These are phyloP conservation scores for Rhizophora mangle DNA, from an alignment of 345 rosid species.

Conservation along the genomic window DNA sequence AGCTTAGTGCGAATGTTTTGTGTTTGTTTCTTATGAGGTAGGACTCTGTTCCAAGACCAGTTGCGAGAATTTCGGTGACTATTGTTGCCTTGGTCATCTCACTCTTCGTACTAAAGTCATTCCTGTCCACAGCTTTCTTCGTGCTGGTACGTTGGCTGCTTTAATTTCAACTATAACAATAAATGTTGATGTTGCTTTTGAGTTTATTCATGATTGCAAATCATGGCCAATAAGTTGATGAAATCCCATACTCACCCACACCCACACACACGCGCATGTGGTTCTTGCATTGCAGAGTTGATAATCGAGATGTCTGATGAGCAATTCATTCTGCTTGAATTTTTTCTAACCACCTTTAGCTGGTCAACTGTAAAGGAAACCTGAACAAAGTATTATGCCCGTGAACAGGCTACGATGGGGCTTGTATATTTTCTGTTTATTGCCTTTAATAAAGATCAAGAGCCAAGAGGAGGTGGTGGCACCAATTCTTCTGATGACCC, in stretches of 20 bases:
- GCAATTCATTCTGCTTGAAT: neutral
- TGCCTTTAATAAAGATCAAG: constrained; percentile 76
- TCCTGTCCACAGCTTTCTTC: constrained; percentile 63
- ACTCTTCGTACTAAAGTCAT: constrained; percentile 43
- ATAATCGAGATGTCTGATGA: neutral
- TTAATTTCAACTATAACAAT: neutral
- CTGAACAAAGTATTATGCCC: constrained; percentile 11
- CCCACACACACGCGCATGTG: neutral
- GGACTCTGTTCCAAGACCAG: constrained; percentile 29
- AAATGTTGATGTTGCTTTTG: neutral
- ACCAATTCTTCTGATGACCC: constrained; percentile 44
- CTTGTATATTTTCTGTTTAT: constrained; percentile 74
- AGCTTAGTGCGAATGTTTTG: neutral
- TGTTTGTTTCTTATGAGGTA: neutral
- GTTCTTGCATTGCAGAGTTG: neutral
- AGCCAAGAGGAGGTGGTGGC: constrained; percentile 46
- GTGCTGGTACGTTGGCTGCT: constrained; percentile 54
- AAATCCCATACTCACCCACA: neutral
- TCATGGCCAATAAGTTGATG: neutral
- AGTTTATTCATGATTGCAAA: too few relatives aligned
- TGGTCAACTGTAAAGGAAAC: neutral
- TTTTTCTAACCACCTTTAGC: neutral
- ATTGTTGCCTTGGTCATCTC: constrained; percentile 43
- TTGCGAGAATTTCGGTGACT: constrained; percentile 23
- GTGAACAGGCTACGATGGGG: constrained; percentile 84